Evolutionary conservation across 352 stramenopile genomes (phyloP).

Genomic region (Elongisporangium undulatum): DNA sequence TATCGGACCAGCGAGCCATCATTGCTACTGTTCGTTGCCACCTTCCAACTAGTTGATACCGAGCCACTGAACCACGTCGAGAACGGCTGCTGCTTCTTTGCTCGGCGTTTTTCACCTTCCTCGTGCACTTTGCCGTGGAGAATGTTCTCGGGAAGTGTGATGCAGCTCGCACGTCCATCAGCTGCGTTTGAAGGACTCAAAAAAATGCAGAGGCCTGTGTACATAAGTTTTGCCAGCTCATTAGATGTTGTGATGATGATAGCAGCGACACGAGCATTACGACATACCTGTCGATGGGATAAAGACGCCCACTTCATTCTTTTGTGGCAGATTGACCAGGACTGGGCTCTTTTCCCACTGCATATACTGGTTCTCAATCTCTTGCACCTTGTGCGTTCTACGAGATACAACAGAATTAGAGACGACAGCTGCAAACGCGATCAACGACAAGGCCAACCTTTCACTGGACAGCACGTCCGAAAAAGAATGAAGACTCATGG

Average conservation of each 20-base stretch:
- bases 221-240: background rate
- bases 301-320: constrained; percentile 46
- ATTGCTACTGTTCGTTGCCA: constrained; percentile 14
- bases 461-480: constrained; percentile 39
- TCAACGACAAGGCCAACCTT: constrained; percentile 14
- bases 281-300: constrained; percentile 44
- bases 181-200: constrained; percentile 28
- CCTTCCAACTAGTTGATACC: constrained; percentile 16
- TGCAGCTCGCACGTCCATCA: constrained; percentile 41
- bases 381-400: constrained; percentile 46
- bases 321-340: constrained; percentile 36
- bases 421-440: background rate
- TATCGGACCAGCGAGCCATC: constrained; percentile 36
- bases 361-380: constrained; percentile 68
- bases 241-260: background rate
- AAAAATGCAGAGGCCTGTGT: constrained; percentile 36
- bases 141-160: constrained; percentile 47
- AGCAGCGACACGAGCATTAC: background rate
- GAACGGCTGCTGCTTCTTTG: constrained; percentile 32
- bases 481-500: constrained; percentile 62
- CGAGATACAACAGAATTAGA: background rate
- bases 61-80: constrained; percentile 37
- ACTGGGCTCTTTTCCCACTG: constrained; percentile 51
- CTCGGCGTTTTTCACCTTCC: constrained; percentile 8
- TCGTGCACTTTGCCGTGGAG: constrained; percentile 43